Percentiles rank a stretch among this genome's conserved stretches.
Conservation (phyloP, 2,329 filamentous ascomycete genomes). For the Penicillium concentricum region DNA sequence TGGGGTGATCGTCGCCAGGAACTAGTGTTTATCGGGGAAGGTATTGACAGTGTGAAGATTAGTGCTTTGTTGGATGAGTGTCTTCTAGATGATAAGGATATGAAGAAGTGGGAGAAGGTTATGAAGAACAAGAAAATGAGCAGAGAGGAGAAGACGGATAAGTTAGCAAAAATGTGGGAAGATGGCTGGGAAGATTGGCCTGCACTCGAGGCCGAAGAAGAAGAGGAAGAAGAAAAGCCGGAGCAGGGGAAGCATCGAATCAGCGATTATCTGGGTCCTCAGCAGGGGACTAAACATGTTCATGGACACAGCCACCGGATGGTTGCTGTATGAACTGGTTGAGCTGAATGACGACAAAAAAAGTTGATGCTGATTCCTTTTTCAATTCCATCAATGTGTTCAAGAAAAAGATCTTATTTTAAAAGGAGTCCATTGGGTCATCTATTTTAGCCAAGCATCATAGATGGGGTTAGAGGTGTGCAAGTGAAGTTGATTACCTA, state of each 20-base stretch:
- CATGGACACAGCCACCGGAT: slow-evolving; percentile 16
- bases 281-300: slow-evolving; percentile 16
- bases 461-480: background rate
- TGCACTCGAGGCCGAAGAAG: slow-evolving; percentile 42
- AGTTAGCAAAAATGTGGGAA: slow-evolving; percentile 54
- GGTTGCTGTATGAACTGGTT: background rate
- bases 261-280: slow-evolving; percentile 30
- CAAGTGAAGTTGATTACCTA: background rate
- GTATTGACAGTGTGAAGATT: slow-evolving; percentile 55
- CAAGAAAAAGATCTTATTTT: background rate
- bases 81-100: slow-evolving; percentile 61
- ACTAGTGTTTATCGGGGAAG: slow-evolving; percentile 71
- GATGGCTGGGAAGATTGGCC: slow-evolving; percentile 61
- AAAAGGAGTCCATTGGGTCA: background rate
- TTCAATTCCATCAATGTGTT: background rate
- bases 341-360: background rate
- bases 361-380: background rate
- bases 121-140: slow-evolving; percentile 47
- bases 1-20: slow-evolving; percentile 73
- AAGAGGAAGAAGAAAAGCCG: slow-evolving; percentile 28
- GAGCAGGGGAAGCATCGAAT: slow-evolving; percentile 29
- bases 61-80: slow-evolving; percentile 59
- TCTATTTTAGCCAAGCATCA: background rate
- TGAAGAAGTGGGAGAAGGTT: slow-evolving; percentile 53
- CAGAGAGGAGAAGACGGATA: slow-evolving; percentile 46